Evolutionary conservation across 805 yeast genomes (phyloP).

Genomic region (Torulaspora maleeae): DNA sequence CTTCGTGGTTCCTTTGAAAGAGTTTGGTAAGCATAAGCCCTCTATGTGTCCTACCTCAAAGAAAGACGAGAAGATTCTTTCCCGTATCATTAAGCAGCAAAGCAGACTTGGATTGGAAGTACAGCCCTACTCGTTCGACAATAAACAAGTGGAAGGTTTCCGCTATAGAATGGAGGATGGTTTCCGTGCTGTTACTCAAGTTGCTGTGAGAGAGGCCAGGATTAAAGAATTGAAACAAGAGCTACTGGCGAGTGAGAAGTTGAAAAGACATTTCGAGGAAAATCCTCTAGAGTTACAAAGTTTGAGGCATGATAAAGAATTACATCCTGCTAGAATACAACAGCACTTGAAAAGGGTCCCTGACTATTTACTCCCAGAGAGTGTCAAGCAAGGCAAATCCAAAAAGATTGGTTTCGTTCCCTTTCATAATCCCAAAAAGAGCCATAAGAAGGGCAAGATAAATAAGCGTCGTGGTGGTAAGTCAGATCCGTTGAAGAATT

Average conservation of each 20-base stretch:
- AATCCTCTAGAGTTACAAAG: conserved; percentile 90
- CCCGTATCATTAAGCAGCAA: conserved; percentile 73
- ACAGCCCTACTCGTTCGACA: conserved; percentile 85
- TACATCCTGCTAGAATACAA: conserved; percentile 79
- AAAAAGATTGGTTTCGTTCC: conserved; percentile 68
- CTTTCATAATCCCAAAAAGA: conserved; percentile 47
- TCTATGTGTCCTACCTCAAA: conserved; percentile 67
- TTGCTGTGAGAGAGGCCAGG: conserved; percentile 89
- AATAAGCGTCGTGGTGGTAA: conserved; percentile 45
- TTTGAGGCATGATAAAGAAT: conserved; percentile 86
- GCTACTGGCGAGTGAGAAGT: conserved; percentile 78
- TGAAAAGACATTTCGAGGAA: conserved; percentile 93
- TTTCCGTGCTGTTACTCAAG: conserved; percentile 86
- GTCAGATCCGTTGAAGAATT: conserved; percentile 62
- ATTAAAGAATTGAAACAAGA: conserved; percentile 84
- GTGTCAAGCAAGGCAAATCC: conserved; percentile 52
- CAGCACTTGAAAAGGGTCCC: conserved; percentile 88
- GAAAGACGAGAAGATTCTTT: conserved; percentile 80
- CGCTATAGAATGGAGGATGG: conserved; percentile 97
- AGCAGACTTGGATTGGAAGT: conserved; percentile 65
- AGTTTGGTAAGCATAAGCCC: conserved; percentile 83
- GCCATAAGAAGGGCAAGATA: conserved; percentile 38
- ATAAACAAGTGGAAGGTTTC: conserved; percentile 89
- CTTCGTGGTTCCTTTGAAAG: conserved; percentile 78
- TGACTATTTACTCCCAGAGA: conserved; percentile 79